Conservation (phyloP, 2,329 filamentous ascomycete species). For the Monosporascus cannonballus region DNA sequence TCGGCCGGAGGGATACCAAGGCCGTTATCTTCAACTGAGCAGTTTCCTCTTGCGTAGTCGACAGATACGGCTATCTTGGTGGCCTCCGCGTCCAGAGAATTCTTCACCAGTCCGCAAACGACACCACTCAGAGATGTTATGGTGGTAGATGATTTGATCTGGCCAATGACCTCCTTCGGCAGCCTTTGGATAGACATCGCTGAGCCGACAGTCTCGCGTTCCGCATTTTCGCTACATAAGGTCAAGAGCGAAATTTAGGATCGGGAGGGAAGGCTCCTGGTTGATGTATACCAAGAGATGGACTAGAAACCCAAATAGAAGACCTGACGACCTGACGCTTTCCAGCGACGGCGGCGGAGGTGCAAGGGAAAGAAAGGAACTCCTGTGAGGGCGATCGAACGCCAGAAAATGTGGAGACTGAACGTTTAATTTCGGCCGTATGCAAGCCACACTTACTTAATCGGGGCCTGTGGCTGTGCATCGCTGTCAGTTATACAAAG, state of each 20-base stretch:
- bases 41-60: constrained; percentile 70
- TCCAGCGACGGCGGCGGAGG: too few species aligned
- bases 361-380: too few species aligned
- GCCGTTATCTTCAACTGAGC: constrained; percentile 80
- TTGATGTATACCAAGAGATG: too few species aligned
- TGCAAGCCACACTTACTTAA: too few species aligned
- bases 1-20: constrained; percentile 67
- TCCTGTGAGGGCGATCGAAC: too few species aligned
- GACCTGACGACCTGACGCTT: too few species aligned
- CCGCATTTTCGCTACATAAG: constrained; percentile 7
- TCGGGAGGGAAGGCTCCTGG: too few species aligned
- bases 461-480: too few species aligned
- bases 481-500: too few species aligned
- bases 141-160: constrained; percentile 78
- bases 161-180: constrained; percentile 63
- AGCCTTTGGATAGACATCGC: constrained; percentile 62
- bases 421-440: too few species aligned
- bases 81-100: constrained; percentile 76
- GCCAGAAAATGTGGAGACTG: too few species aligned
- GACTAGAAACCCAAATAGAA: too few species aligned
- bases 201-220: not conserved
- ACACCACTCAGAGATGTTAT: constrained; percentile 71
- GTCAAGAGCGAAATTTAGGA: not conserved
- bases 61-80: constrained; percentile 62
- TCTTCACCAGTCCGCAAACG: constrained; percentile 67